Percentiles rank a stretch among this genome's conserved stretches.
phyloP scores from a whole-genome alignment of 345 rosid species.

The Sonneratia caseolaris region DNA sequence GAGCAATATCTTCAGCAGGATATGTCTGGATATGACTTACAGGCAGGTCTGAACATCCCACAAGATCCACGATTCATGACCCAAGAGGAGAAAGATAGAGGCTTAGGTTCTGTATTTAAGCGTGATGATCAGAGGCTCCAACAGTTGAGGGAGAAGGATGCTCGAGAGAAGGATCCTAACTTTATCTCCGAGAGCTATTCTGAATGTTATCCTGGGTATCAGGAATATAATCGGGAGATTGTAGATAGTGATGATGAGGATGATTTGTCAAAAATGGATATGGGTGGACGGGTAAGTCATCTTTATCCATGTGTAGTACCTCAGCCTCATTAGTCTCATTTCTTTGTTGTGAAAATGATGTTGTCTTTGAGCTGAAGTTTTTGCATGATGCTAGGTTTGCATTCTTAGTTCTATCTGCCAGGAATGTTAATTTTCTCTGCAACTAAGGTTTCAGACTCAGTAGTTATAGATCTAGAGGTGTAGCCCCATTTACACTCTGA shows the following conservation, averaged over 20 bases:
- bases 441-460: no score
- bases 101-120: slow-evolving; percentile 96
- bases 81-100: slow-evolving; percentile 97
- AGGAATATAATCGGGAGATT: slow-evolving; percentile 86
- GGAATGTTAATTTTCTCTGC: no score
- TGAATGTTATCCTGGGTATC: slow-evolving; percentile 98
- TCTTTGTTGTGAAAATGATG: neutral
- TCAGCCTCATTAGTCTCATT: neutral
- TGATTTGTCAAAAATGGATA: slow-evolving; percentile 94
- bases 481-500: no score
- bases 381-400: neutral
- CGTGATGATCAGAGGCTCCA: slow-evolving; percentile 94
- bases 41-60: slow-evolving; percentile 27
- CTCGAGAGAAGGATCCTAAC: slow-evolving; percentile 89
- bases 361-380: neutral
- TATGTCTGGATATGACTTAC: slow-evolving; percentile 54
- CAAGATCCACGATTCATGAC: slow-evolving; percentile 89
- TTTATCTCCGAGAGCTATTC: slow-evolving; percentile 94
- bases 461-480: no score
- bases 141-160: slow-evolving; percentile 81
- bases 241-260: slow-evolving; percentile 91
- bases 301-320: neutral
- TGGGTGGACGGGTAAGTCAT: slow-evolving; percentile 86
- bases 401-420: neutral
- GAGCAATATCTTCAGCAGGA: slow-evolving; percentile 74